phyloP scores from a whole-genome alignment of 139 green algal species.

The Chlamydomonas schloesseri region DNA sequence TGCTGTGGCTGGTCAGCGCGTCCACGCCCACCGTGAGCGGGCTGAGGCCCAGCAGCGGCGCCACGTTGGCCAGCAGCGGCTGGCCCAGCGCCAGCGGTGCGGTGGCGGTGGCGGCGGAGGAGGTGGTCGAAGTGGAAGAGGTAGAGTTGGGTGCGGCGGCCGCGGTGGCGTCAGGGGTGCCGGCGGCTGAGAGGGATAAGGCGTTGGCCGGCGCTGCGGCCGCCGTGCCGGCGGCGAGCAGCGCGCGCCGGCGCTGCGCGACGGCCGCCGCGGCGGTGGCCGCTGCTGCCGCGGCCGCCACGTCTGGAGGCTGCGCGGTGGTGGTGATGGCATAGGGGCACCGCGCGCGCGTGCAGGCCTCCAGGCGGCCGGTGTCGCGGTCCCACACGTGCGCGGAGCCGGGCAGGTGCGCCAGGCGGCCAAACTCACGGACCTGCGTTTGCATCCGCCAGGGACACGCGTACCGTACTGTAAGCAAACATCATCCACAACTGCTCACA shows the following conservation, averaged over 20 bases:
- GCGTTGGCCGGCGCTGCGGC: no score
- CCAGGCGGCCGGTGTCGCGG: not conserved
- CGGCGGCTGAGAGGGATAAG: not conserved
- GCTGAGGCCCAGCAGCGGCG: slow-evolving; percentile 18
- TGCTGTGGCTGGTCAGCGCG: not conserved
- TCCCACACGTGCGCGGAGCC: slow-evolving; percentile 7
- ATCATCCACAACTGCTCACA: no score
- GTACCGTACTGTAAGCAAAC: no score
- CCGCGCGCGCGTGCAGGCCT: not conserved
- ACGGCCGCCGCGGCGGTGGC: not conserved
- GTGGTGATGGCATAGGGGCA: not conserved
- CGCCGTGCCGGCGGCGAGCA: no score
- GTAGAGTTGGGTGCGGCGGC: no score
- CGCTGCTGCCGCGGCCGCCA: no score
- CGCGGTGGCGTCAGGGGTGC: no score
- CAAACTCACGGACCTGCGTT: not conserved
- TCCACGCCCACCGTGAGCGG: slow-evolving; percentile 18
- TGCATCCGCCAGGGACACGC: no score
- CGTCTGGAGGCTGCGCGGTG: not conserved
- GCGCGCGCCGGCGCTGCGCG: not conserved
- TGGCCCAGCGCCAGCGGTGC: not conserved
- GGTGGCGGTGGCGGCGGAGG: no score
- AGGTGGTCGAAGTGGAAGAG: no score
- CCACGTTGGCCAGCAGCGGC: not conserved
- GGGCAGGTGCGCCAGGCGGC: not conserved